Conservation (phyloP, 2,329 filamentous ascomycete genomes). For the Alternaria viburni region DNA sequence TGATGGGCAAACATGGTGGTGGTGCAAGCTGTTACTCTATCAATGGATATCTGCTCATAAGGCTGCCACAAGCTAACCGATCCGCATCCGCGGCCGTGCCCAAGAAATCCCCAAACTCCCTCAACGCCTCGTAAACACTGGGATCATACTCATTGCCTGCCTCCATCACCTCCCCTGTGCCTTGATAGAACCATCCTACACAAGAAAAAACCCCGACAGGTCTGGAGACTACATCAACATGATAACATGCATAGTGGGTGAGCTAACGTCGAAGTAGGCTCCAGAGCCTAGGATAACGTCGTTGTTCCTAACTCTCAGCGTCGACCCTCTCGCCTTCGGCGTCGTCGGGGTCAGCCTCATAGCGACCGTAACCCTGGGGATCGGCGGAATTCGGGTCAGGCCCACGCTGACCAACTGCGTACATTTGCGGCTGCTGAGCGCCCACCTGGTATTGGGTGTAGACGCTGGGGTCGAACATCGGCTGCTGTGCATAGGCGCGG, state of each 20-base stretch:
- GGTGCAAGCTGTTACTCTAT: constrained; percentile 8
- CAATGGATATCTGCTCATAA: constrained; percentile 30
- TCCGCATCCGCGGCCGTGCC: constrained; percentile 49
- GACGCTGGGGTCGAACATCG: constrained; percentile 86
- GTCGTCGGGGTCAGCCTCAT: constrained; percentile 49
- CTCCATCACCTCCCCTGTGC: neutral
- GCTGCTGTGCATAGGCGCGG: constrained; percentile 75
- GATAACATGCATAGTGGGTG: neutral
- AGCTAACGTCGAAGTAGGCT: neutral
- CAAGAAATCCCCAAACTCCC: constrained; percentile 27
- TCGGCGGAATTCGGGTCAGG: constrained; percentile 48
- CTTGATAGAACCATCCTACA: neutral
- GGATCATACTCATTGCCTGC: neutral
- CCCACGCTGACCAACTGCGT: constrained; percentile 47
- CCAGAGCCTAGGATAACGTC: neutral
- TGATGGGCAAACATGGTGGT: neutral
- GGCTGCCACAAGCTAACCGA: constrained; percentile 28
- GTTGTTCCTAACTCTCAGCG: constrained; percentile 35
- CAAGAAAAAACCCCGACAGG: neutral
- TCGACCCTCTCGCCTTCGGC: constrained; percentile 50
- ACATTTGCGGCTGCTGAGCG: constrained; percentile 71
- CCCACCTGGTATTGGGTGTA: constrained; percentile 82
- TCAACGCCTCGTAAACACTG: constrained; percentile 10
- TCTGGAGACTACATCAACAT: neutral
- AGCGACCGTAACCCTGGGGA: constrained; percentile 45